Conservation (phyloP, 441 rosid species). For the Gossypium schwendimanii region DNA sequence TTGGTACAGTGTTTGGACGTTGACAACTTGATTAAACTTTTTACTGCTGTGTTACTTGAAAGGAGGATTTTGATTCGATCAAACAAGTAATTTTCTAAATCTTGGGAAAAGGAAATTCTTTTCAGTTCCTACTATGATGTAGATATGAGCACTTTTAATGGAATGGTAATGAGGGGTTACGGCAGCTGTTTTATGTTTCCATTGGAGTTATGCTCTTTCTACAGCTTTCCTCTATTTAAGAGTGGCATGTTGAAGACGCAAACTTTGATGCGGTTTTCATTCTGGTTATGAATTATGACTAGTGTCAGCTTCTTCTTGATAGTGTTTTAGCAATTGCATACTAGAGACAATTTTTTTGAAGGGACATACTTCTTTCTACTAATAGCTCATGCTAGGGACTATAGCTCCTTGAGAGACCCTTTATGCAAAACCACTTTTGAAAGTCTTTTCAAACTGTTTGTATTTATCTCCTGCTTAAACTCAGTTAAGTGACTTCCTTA, state of each 20-base stretch:
- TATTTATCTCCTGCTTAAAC: not conserved
- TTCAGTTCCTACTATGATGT: not conserved
- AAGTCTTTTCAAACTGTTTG: not conserved
- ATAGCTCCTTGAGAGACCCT: not conserved
- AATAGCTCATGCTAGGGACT: not conserved
- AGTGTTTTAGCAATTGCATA: not conserved
- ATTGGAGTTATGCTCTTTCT: not conserved
- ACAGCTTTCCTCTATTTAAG: not conserved
- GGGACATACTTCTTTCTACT: not conserved
- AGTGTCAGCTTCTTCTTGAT: not conserved
- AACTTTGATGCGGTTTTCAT: not conserved
- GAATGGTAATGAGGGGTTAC: no score
- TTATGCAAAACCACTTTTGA: not conserved
- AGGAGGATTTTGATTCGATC: slow-evolving; percentile 91
- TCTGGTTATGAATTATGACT: not conserved
- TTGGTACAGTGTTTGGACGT: slow-evolving; percentile 92
- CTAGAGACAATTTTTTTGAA: not conserved
- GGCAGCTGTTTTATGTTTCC: not conserved
- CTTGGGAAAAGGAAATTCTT: slow-evolving; percentile 1
- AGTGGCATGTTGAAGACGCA: not conserved
- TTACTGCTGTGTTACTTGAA: slow-evolving; percentile 86
- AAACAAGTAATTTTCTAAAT: slow-evolving; percentile 55
- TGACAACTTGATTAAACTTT: slow-evolving; percentile 82
- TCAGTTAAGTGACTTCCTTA: not conserved
- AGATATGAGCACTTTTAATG: not conserved